phyloP scores from a whole-genome alignment of 2,329 filamentous ascomycete species.

The Aspergillus felis region DNA sequence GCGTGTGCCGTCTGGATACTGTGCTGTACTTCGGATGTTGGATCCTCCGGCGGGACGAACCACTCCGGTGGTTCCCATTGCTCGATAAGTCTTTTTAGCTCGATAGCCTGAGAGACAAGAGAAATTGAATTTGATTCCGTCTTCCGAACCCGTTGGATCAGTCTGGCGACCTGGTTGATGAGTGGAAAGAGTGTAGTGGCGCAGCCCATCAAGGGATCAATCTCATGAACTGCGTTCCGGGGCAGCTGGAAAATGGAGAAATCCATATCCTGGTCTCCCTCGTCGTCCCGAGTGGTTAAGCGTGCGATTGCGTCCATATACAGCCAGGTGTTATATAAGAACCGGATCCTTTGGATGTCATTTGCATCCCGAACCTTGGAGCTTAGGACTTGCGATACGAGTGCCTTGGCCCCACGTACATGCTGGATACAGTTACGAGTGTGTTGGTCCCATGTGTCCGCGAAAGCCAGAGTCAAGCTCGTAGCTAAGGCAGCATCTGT shows the following conservation, averaged over 20 bases:
- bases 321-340: conserved; percentile 68
- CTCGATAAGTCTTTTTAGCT: conserved; percentile 58
- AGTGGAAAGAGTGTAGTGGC: conserved; percentile 65
- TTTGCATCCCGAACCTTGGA: conserved; percentile 40
- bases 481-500: conserved; percentile 65
- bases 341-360: conserved; percentile 56
- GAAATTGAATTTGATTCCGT: conserved; percentile 53
- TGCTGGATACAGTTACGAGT: conserved; percentile 67
- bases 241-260: conserved; percentile 38
- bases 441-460: conserved; percentile 68
- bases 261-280: conserved; percentile 48
- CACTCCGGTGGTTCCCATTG: conserved; percentile 57
- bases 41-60: conserved; percentile 62
- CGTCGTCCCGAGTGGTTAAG: conserved; percentile 59
- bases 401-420: conserved; percentile 61
- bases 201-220: conserved; percentile 70
- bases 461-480: conserved; percentile 65
- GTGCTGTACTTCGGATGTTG: conserved; percentile 58
- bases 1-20: conserved; percentile 64
- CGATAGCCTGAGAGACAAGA: conserved; percentile 60
- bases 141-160: conserved; percentile 61
- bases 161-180: conserved; percentile 61
- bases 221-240: conserved; percentile 47
- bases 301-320: conserved; percentile 71
- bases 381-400: conserved; percentile 58